Evolutionary conservation across 495 filamentous ascomycete genomes (phyloP), one percentile per base, ranked within the genome.

Genomic region (Hyaloscypha hepaticicola): DNA sequence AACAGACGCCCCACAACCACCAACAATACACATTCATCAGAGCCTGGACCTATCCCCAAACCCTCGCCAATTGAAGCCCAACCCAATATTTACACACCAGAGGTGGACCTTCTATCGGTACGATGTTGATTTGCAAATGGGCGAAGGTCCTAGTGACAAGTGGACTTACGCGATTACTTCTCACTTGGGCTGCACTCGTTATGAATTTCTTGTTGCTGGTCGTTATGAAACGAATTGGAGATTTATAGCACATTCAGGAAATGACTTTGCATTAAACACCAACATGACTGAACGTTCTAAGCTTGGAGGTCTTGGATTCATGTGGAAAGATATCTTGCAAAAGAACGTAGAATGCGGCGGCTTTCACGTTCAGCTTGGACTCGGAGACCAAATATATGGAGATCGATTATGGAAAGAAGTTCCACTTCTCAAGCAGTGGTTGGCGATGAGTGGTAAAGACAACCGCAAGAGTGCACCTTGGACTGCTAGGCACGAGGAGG

Each of bases 151-250:
- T 3, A 86, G 90, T 28, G 90, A 93, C 4, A 92, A 95, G 70
- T 99, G 95, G 95, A 99, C 95, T 0, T 99, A 99, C 73, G 95
- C 95, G 7, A 95, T 99, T 60, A 98, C 96, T 0, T 97, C 94
- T 28, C 93, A 97, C 72, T 82, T 98, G 0, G 95, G 95, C 16
- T 98, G 95, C 78, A 97, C 95, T 5, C 85, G 95, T 21, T 99
- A 96, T 76, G 95, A 99, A 76, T 99, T 99, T 73, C 83, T 97
- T n/a, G 91, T 99, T 26, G 95, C 95, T 11, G 93, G 93, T 8
- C 87, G 93, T 52, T 77, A 88, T 70, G 96, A 99, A 77, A 90
- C 88, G 2, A 91, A 88, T 74, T 99, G 95, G 95, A 87, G 96
- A n/a, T 97, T 98, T 71, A 90, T 98, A 66, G 90, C 93, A 27